phyloP scores from a whole-genome alignment of 306 rosid species.

The Alnus rubra region DNA sequence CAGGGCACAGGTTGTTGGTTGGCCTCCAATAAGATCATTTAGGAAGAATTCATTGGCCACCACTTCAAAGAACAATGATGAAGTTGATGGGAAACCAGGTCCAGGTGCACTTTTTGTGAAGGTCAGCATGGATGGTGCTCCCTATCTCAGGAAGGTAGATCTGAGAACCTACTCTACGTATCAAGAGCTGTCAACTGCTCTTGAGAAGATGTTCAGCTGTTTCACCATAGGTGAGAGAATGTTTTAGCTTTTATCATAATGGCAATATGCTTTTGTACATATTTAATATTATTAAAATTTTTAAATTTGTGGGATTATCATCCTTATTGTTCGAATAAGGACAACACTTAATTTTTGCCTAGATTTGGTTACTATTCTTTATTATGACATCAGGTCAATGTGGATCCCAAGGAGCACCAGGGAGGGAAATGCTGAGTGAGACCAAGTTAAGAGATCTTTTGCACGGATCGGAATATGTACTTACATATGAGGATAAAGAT shows the following conservation, averaged over 20 bases:
- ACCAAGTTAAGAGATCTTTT: conserved; percentile 93
- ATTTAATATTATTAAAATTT: neutral
- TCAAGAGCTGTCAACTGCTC: conserved; percentile 88
- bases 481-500: conserved; percentile 88
- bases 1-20: conserved; percentile 99
- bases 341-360: conserved; percentile 14
- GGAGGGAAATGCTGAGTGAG: conserved; percentile 78
- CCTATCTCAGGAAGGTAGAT: conserved; percentile 93
- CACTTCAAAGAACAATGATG: conserved; percentile 77
- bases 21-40: conserved; percentile 95
- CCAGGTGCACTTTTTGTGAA: conserved; percentile 79
- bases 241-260: conserved; percentile 3
- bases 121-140: conserved; percentile 99
- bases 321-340: neutral
- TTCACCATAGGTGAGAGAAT: conserved; percentile 71
- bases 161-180: conserved; percentile 76
- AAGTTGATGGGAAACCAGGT: conserved; percentile 90
- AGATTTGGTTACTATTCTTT: conserved; percentile 27
- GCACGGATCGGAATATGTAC: conserved; percentile 93
- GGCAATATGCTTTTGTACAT: neutral
- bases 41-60: conserved; percentile 84
- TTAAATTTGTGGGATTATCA: conserved; percentile 1
- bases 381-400: conserved; percentile 66
- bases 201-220: conserved; percentile 97
- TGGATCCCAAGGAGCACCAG: conserved; percentile 81